Evolutionary conservation across 208 protist species (phyloP), one percentile per base, ranked within the genome.

Genomic region (Trypanosoma grayi): DNA sequence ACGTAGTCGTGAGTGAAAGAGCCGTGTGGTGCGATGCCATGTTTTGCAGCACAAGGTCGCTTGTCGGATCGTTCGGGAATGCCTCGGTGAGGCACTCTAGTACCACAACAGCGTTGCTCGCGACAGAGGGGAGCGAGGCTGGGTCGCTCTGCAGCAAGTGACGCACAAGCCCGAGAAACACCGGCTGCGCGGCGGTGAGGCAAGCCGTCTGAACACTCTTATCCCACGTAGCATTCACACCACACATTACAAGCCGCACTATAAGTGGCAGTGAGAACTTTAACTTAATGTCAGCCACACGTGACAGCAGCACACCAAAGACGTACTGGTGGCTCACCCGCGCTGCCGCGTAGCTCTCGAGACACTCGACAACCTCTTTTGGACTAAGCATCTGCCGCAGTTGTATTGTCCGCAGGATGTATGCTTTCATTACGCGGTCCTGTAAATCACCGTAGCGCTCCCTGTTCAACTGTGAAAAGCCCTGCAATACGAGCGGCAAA

Each of bases 141-240:
- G 83, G 76, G 60, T 92, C 84, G 62, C 69, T 87, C 69, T 92
- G 78, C 53, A 92, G 48, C 24, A 92, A 22, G 27, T 79, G 76
- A 16, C 80, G 81, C 41, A 90, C 79, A 65, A 90, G 77, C 4
- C 62, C 50, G 9, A 81, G 57, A 65, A 92, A 90, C 13, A 92
- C 65, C 18, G 88, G 84, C 51, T 83, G 75, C 16, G 79, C 81
- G 1, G 82, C 88, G 2, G 82, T 90, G 25, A 91, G 62, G 37
- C 82, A 90, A 11, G 81, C 78, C 0, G 71, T 81, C 11, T 78
- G 73, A 44, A 90, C 79, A n/a, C 41, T 57, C 31, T 67, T 47
- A 13, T 69, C 60, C 39, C 74, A 60, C 4, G 59, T 55, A 0
- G 77, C 58, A 16, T 50, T 54, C 18, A 56, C 73, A 45, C 88